phyloP scores from a whole-genome alignment of 1,284 basidiomycete genomes.

The Rhodotorula sp. region DNA sequence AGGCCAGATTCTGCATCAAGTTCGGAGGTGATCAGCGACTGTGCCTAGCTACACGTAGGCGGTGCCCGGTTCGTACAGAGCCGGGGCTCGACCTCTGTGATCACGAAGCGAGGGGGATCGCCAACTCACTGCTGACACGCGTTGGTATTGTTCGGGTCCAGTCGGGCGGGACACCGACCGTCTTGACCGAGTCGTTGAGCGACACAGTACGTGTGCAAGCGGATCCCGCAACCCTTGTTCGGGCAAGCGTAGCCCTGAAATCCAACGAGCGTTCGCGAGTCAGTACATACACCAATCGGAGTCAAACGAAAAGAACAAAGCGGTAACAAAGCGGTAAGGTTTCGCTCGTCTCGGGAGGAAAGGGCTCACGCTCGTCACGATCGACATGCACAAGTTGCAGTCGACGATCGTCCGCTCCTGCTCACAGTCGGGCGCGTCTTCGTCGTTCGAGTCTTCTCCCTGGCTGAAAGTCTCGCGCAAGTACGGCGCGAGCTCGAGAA shows the following conservation, averaged over 20 bases:
- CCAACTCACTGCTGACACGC: slow-evolving; percentile 37
- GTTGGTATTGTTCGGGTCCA: slow-evolving; percentile 36
- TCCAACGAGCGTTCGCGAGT: background rate
- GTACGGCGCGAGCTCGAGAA: slow-evolving; percentile 72
- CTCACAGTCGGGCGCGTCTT: background rate
- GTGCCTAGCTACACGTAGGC: too few relatives aligned
- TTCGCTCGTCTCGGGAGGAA: slow-evolving; percentile 3
- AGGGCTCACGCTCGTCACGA: slow-evolving; percentile 47
- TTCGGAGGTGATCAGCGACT: background rate
- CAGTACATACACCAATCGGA: too few relatives aligned
- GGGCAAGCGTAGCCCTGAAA: slow-evolving; percentile 61
- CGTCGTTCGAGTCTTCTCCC: slow-evolving; percentile 48
- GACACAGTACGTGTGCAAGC: slow-evolving; percentile 56
- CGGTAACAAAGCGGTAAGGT: too few relatives aligned
- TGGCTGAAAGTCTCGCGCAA: slow-evolving; percentile 70
- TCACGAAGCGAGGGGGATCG: background rate
- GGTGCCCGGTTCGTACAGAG: background rate
- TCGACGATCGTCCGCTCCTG: slow-evolving; percentile 54
- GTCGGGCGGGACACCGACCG: slow-evolving; percentile 26
- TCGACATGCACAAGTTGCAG: slow-evolving; percentile 72
- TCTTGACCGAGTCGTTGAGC: slow-evolving; percentile 4
- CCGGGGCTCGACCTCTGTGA: background rate
- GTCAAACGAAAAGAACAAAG: too few relatives aligned
- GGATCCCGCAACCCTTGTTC: slow-evolving; percentile 62
- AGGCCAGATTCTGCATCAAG: slow-evolving; percentile 21